Conservation (phyloP, 1,284 basidiomycete genomes). For the Papiliotrema laurentii region DNA sequence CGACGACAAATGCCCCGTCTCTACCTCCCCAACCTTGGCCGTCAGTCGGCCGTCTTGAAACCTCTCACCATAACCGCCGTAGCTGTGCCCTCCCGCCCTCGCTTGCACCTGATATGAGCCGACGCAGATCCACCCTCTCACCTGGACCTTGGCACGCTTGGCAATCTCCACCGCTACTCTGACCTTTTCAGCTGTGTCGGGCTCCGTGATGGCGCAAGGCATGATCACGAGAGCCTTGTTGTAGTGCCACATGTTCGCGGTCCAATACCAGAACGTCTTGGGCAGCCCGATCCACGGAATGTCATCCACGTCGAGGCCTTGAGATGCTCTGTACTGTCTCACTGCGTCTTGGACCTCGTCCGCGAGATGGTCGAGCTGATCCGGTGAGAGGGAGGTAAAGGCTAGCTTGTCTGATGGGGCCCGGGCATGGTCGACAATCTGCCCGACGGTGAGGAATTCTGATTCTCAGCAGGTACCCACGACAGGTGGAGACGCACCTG, state of each 20-base stretch:
- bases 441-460: neutral
- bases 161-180: neutral
- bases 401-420: neutral
- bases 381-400: neutral
- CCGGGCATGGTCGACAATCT: neutral
- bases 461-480: too few species aligned
- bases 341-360: neutral
- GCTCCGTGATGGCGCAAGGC: neutral
- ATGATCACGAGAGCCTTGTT: neutral
- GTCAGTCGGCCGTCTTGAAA: neutral
- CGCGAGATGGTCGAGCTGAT: neutral
- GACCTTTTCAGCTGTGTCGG: neutral
- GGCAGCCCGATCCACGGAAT: neutral
- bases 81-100: neutral
- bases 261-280: conserved; percentile 1
- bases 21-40: neutral
- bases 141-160: neutral
- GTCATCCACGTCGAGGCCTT: neutral
- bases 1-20: neutral
- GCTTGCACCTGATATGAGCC: neutral
- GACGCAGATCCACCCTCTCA: neutral
- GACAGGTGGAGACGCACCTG: too few species aligned
- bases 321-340: neutral
- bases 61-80: neutral
- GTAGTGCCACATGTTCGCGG: neutral